These are phyloP conservation scores for Aegilops speltoides DNA, from an alignment of 176 grass and related monocot species.

Conservation along the genomic window DNA sequence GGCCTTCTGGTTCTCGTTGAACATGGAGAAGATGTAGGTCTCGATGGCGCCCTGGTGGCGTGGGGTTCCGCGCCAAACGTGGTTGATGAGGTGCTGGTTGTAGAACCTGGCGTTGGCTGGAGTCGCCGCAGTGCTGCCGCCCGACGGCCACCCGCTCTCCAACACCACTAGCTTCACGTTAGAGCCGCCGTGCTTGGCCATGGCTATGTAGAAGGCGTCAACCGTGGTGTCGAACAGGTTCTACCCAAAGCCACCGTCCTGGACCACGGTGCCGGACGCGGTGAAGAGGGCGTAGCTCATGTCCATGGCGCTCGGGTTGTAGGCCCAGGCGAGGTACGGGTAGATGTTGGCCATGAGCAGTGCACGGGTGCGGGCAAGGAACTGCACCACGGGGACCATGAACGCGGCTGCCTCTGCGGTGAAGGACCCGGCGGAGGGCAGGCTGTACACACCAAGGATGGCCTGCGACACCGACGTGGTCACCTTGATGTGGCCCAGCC, in stretches of 20 bases:
- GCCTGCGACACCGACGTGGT: conserved; percentile 68
- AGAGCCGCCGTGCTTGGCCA: conserved; percentile 32
- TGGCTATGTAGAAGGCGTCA: conserved; percentile 56
- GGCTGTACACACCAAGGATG: conserved; percentile 55
- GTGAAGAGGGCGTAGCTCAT: conserved; percentile 64
- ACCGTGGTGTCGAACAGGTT: conserved; percentile 73
- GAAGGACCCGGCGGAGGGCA: conserved; percentile 59
- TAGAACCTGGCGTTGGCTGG: conserved; percentile 50
- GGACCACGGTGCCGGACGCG: conserved; percentile 17
- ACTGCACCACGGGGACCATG: conserved; percentile 48
- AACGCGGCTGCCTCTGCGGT: conserved; percentile 35
- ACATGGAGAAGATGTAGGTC: conserved; percentile 71
- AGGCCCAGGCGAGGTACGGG: conserved; percentile 52
- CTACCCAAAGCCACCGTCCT: conserved; percentile 56
- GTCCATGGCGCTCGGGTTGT: conserved; percentile 25
- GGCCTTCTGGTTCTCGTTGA: conserved; percentile 79
- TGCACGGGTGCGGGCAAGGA: conserved; percentile 31
- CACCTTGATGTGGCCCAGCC: conserved; percentile 58
- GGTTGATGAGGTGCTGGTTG: conserved; percentile 71
- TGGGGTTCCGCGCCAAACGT: conserved; percentile 59
- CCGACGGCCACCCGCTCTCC: conserved; percentile 73
- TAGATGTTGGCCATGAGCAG: conserved; percentile 71
- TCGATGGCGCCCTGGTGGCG: conserved; percentile 49
- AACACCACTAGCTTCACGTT: conserved; percentile 54
- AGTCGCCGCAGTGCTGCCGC: conserved; percentile 17